These are phyloP conservation scores for Lachnellula suecica DNA, from an alignment of 2,329 filamentous ascomycete species.

Conservation along the genomic window DNA sequence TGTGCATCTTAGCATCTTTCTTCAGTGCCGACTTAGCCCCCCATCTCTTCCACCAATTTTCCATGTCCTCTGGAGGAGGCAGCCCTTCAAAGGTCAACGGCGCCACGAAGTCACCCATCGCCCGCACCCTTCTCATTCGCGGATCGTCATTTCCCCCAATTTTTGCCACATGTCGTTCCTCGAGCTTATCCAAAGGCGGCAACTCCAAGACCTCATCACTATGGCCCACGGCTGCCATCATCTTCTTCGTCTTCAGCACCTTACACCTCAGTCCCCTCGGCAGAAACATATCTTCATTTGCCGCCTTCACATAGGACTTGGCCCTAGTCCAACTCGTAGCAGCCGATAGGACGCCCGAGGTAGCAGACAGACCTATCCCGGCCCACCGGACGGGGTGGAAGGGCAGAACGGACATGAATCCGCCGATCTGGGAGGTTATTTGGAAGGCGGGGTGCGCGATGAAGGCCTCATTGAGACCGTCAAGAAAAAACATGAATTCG, in stretches of 20 bases:
- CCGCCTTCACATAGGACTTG: slow-evolving; percentile 1
- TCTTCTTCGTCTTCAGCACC: slow-evolving; percentile 9
- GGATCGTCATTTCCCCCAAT: background rate
- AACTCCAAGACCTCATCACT: background rate
- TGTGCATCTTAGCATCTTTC: slow-evolving; percentile 6
- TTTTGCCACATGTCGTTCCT: background rate
- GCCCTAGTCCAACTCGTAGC: slow-evolving; percentile 3
- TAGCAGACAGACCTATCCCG: background rate
- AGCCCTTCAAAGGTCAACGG: slow-evolving; percentile 4
- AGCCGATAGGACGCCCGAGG: background rate
- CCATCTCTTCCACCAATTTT: slow-evolving; percentile 11
- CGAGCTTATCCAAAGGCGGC: background rate
- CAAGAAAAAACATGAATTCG: slow-evolving; percentile 12
- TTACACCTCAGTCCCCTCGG: slow-evolving; percentile 5
- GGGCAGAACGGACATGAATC: background rate
- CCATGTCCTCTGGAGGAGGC: background rate
- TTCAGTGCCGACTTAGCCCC: slow-evolving; percentile 11
- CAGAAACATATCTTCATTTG: slow-evolving; percentile 2
- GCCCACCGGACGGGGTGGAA: background rate
- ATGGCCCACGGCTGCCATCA: slow-evolving; percentile 7
- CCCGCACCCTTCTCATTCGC: slow-evolving; percentile 4
- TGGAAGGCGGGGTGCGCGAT: slow-evolving; percentile 5
- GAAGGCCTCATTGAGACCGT: slow-evolving; percentile 13
- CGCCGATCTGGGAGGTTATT: slow-evolving; percentile 2
- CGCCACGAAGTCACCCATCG: slow-evolving; percentile 4